Base-by-base conservation (phyloP, 257 asterid genomes). In the Thymus quinquecostatus region DNA sequence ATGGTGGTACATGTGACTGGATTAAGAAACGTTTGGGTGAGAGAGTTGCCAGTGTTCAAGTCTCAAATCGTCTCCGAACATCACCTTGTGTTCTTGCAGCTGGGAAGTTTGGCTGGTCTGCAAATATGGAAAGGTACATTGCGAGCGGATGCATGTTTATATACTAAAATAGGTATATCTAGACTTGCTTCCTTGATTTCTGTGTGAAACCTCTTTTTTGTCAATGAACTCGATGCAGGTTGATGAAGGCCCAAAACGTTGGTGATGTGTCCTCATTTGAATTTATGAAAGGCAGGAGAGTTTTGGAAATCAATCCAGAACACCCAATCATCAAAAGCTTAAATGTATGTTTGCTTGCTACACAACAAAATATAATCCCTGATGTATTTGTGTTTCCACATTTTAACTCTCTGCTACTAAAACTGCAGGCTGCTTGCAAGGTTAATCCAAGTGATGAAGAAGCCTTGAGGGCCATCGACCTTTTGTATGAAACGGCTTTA, bases 71-170 rank as follows among this genome's bases (percentile, higher is more conserved):
- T 60, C 87, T 95, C 68, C 87, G 96, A 77, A 14, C 88, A 41
- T 95, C 99, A 36, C 99, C 99, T 57, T 95, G 98, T 81, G 98
- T 89, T 76, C 98, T 95, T 81, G 99, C 93, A 50, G 80, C 99
- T 0, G 98, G 97, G 71, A 95, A 95, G 81, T 95, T 95, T 81
- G 98, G 99, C 57, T 92, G 97, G 98, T 95, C 99, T 68, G 98
- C 99, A 55, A 92, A 95, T 75, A 95, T 95, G 99, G 99, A 95
- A 85, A 89, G 98, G 98, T 89, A 65, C 70, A 6, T 7, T 65
- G 47, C 7, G 7, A 70, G 64, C 43, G 9, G 2, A 44, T 44
- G 49, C 49, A 44, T 44, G 49, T n/a, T n/a, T n/a, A n/a, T 44
- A 10, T 44, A 44, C 49, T 44, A 10, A 10, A 38, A n/a, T 60